Evolutionary conservation across 148 eudicot genomes (phyloP), one percentile per base, ranked within the genome.

Genomic region (Spergularia bocconei): DNA sequence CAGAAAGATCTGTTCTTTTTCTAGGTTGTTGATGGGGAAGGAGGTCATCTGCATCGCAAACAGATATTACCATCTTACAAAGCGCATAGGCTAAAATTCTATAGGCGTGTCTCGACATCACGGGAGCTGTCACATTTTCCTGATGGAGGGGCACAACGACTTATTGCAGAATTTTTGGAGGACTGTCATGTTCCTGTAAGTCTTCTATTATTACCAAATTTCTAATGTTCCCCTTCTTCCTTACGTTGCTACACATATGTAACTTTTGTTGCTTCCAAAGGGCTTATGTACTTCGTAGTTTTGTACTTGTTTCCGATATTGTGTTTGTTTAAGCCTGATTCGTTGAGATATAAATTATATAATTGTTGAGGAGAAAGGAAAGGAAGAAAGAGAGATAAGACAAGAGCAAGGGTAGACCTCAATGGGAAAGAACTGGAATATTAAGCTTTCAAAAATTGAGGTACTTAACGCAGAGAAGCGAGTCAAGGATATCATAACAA

Each of bases 21-120:
- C 54, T 59, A 94, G 98, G 97, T 94, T 68, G 71, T 90, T 73
- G 98, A 94, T 82, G 97, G 98, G 61, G 96, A 94, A 84, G 81
- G 93, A 77, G 91, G 96, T 20, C 85, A 90, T 79, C 90, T 86
- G 55, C 84, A 88, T 62, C 85, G 98, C 50, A 85, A 88, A 77
- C 89, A 83, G 67, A 44, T 90, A 71, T 84, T 94, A 66, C 93
- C 98, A 39, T 91, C 98, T 60, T 94, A 94, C 79, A 94, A 94
- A 86, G 91, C 91, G 48, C 89, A 88, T 60, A 85, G 97, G 82
- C 80, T 85, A 63, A 87, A 84, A 51, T 87, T 77, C 60, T 63
- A 72, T 16, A 82, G 79, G 41, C 80, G 75, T 65, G 67, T 74
- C 29, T 76, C 85, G 41, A 79, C 76, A 16, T 47, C 83, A 17